These are phyloP conservation scores for Penicillium odoratum DNA, from an alignment of 495 filamentous ascomycete genomes.

Conservation along the genomic window DNA sequence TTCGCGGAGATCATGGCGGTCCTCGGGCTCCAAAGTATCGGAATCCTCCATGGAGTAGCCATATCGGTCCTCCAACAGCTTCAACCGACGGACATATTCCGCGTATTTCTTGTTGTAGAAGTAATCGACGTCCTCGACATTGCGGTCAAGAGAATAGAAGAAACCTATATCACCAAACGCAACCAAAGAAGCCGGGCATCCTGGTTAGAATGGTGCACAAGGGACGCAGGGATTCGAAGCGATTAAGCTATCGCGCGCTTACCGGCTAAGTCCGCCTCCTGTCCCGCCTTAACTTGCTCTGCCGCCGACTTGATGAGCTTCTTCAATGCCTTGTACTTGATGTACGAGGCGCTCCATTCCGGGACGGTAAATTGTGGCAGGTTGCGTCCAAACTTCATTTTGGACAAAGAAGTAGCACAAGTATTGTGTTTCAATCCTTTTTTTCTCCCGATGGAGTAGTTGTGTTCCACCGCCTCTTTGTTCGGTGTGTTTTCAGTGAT, in stretches of 20 bases:
- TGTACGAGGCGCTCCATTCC: slow-evolving; percentile 90
- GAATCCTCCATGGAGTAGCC: slow-evolving; percentile 55
- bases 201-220: slow-evolving; percentile 17
- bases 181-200: slow-evolving; percentile 14
- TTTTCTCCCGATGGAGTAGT: not conserved
- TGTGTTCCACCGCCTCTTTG: not conserved
- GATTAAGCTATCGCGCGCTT: slow-evolving; percentile 23
- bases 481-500: not conserved
- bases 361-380: slow-evolving; percentile 92
- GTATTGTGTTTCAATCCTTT: not conserved
- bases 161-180: slow-evolving; percentile 61
- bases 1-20: slow-evolving; percentile 83
- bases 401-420: slow-evolving; percentile 14
- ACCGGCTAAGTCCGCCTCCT: slow-evolving; percentile 79
- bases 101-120: slow-evolving; percentile 96
- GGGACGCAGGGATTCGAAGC: not conserved
- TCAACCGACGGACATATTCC: slow-evolving; percentile 77
- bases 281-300: slow-evolving; percentile 60
- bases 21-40: slow-evolving; percentile 65
- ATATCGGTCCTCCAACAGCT: slow-evolving; percentile 82
- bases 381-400: slow-evolving; percentile 83
- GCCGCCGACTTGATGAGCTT: slow-evolving; percentile 83
- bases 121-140: slow-evolving; percentile 89
- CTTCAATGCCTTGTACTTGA: slow-evolving; percentile 95
- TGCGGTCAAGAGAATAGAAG: slow-evolving; percentile 91